These are phyloP conservation scores for Periconia sp. DNA, from an alignment of 2,329 filamentous ascomycete species.

Conservation along the genomic window DNA sequence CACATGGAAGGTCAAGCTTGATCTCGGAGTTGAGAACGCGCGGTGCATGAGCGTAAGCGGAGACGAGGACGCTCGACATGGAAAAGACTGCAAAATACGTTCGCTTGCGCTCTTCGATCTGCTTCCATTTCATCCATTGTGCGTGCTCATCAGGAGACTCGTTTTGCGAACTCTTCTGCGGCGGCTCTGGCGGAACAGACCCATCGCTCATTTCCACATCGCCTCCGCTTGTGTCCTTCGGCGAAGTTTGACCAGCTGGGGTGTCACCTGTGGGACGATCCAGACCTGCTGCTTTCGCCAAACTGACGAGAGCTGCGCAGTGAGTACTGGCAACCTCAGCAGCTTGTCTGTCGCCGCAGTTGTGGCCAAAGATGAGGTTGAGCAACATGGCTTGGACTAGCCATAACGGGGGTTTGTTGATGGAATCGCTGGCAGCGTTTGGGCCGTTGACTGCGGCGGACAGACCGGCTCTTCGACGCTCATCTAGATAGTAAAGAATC, in stretches of 20 bases:
- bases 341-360: conserved; percentile 88
- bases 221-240: conserved; percentile 52
- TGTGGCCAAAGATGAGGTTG: conserved; percentile 94
- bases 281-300: conserved; percentile 87
- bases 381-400: conserved; percentile 96
- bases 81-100: conserved; percentile 92
- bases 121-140: conserved; percentile 92
- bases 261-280: conserved; percentile 55
- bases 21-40: conserved; percentile 95
- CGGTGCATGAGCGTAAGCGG: conserved; percentile 90
- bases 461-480: conserved; percentile 85
- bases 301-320: conserved; percentile 86
- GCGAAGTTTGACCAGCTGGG: conserved; percentile 23
- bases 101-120: conserved; percentile 86
- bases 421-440: conserved; percentile 60
- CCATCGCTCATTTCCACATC: conserved; percentile 65
- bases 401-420: conserved; percentile 83
- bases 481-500: conserved; percentile 91
- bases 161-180: conserved; percentile 50
- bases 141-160: conserved; percentile 62
- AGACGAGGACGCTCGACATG: conserved; percentile 87
- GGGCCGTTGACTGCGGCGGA: conserved; percentile 63
- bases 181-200: conserved; percentile 20
- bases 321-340: conserved; percentile 93
- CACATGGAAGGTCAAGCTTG: conserved; percentile 84